phyloP scores from a whole-genome alignment of 2,329 filamentous ascomycete genomes.

The Hypoxylon sp. region DNA sequence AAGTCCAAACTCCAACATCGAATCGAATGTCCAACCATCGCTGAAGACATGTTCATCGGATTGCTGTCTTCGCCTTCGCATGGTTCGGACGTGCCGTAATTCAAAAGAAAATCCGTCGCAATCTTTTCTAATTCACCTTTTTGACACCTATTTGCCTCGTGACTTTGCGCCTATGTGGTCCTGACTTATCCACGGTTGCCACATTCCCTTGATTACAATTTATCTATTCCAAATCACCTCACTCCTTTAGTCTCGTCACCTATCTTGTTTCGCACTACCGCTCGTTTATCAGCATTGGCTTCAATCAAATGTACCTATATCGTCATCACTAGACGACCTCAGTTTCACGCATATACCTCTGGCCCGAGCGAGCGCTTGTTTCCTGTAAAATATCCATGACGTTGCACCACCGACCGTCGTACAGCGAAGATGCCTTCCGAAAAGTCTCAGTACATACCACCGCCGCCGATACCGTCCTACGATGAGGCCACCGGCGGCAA shows the following conservation, averaged over 20 bases:
- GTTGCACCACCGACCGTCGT: background rate
- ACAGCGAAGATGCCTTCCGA: slow-evolving; percentile 52
- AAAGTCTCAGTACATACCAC: slow-evolving; percentile 65
- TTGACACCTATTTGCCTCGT: background rate
- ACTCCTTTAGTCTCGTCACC: slow-evolving; percentile 34
- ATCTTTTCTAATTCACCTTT: slow-evolving; percentile 9
- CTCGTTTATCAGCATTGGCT: slow-evolving; percentile 19
- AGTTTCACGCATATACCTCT: slow-evolving; percentile 6
- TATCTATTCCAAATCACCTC: slow-evolving; percentile 28
- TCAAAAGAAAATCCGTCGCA: too few species aligned
- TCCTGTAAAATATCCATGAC: slow-evolving; percentile 27
- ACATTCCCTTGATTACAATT: slow-evolving; percentile 23
- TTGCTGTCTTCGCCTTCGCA: slow-evolving; percentile 9
- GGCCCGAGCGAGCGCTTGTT: background rate
- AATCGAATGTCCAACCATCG: background rate
- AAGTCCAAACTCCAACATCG: slow-evolving; percentile 3
- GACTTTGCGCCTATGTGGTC: slow-evolving; percentile 13
- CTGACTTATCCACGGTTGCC: slow-evolving; percentile 6
- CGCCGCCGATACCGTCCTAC: slow-evolving; percentile 83
- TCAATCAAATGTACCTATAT: slow-evolving; percentile 22
- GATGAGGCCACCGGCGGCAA: slow-evolving; percentile 76
- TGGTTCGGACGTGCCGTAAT: slow-evolving; percentile 22
- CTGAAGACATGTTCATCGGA: background rate
- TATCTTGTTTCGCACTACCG: slow-evolving; percentile 32
- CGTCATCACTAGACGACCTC: background rate